These are phyloP conservation scores for Emmonsiellopsis sp. DNA, from an alignment of 2,329 filamentous ascomycete species.

Conservation along the genomic window DNA sequence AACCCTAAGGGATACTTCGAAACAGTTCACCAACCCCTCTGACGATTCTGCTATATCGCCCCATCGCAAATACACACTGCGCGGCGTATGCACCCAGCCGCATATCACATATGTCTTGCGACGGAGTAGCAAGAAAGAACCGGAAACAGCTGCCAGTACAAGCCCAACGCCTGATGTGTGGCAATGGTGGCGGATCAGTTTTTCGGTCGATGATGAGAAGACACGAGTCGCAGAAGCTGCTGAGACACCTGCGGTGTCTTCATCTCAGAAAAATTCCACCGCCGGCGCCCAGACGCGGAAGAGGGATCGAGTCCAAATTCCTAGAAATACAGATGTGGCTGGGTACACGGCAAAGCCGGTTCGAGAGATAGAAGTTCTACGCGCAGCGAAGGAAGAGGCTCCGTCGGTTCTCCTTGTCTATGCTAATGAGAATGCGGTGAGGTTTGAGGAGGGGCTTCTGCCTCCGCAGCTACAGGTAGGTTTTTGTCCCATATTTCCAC, in stretches of 20 bases:
- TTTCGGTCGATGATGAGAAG: slow-evolving; percentile 35
- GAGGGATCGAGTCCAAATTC: slow-evolving; percentile 10
- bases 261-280: not conserved
- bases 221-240: slow-evolving; percentile 21
- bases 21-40: slow-evolving; percentile 37
- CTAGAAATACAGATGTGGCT: slow-evolving; percentile 24
- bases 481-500: not conserved
- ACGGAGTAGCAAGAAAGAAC: slow-evolving; percentile 17
- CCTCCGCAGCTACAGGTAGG: slow-evolving; percentile 30
- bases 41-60: slow-evolving; percentile 31
- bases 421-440: slow-evolving; percentile 42
- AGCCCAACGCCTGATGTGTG: slow-evolving; percentile 20
- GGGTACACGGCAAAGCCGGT: slow-evolving; percentile 35
- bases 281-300: slow-evolving; percentile 1
- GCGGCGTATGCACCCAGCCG: slow-evolving; percentile 49
- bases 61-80: slow-evolving; percentile 44
- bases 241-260: slow-evolving; percentile 7
- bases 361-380: slow-evolving; percentile 45
- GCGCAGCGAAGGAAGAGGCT: slow-evolving; percentile 43
- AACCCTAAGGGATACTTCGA: slow-evolving; percentile 35
- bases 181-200: slow-evolving; percentile 50
- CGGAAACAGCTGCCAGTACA: slow-evolving; percentile 20
- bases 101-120: slow-evolving; percentile 49
- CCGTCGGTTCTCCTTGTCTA: slow-evolving; percentile 49
- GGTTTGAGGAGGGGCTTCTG: slow-evolving; percentile 20